A percentile compares a stretch with the other conserved stretches of the same genome.
Evolutionary conservation across 176 grass and related monocot species (phyloP).

Genomic region (Chloris gayana): DNA sequence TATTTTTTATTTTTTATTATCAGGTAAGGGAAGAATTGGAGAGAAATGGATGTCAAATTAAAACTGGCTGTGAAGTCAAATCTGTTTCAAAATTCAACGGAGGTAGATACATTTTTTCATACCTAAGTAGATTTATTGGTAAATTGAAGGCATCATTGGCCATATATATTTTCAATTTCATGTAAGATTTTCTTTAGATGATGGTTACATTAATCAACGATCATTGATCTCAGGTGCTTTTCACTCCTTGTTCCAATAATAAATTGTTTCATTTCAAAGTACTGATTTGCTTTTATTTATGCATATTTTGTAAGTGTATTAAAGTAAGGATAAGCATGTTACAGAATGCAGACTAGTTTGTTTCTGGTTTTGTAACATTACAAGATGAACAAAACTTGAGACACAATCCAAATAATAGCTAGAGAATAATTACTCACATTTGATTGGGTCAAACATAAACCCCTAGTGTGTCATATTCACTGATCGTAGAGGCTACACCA

Average conservation of each 20-base stretch:
- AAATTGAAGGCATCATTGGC: neutral
- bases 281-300: neutral
- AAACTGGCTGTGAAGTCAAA: constrained; percentile 57
- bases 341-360: neutral
- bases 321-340: neutral
- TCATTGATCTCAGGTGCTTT: neutral
- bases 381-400: neutral
- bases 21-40: constrained; percentile 69
- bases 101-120: constrained; percentile 33
- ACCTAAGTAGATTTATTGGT: neutral
- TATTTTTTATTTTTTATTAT: neutral
- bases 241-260: neutral
- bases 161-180: neutral
- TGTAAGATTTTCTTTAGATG: neutral
- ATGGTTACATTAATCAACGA: neutral
- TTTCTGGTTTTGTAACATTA: neutral
- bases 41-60: constrained; percentile 66
- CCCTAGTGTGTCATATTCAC: neutral
- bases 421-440: neutral
- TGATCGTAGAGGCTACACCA: neutral
- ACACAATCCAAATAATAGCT: neutral
- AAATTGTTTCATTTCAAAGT: neutral
- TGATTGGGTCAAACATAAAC: neutral
- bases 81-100: constrained; percentile 56
- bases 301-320: neutral